Conservation (phyloP, 108 stramenopile species). For the Cyclotella baltica region DNA sequence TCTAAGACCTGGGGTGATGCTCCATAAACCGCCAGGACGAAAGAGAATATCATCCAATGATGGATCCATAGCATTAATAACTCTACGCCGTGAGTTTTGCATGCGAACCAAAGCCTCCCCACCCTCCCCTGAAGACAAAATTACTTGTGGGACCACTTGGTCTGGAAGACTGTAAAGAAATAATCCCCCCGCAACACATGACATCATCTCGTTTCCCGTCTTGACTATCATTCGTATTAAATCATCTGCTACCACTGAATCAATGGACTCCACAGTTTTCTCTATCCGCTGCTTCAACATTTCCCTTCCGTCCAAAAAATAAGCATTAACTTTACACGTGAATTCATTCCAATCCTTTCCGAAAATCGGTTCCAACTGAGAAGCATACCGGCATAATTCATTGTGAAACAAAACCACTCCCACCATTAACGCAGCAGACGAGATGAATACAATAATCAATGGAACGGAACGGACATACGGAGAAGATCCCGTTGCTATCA, state of each 20-base stretch:
- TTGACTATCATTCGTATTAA: slow-evolving; percentile 7
- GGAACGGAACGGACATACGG: slow-evolving; percentile 37
- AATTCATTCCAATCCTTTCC: not conserved
- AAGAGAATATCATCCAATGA: slow-evolving; percentile 36
- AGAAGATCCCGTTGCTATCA: slow-evolving; percentile 26
- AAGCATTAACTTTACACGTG: not conserved
- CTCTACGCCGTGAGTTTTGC: slow-evolving; percentile 19
- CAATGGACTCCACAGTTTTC: slow-evolving; percentile 12
- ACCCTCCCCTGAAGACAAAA: not conserved
- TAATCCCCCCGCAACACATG: slow-evolving; percentile 28
- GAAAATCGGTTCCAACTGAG: not conserved
- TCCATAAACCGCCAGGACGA: slow-evolving; percentile 44
- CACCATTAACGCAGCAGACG: slow-evolving; percentile 29
- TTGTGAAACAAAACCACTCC: slow-evolving; percentile 19
- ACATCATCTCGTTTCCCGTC: slow-evolving; percentile 15
- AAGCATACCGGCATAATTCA: not conserved
- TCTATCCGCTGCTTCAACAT: not conserved
- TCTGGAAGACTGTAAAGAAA: slow-evolving; percentile 45
- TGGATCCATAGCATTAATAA: slow-evolving; percentile 41
- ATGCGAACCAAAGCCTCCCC: not conserved
- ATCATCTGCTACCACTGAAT: slow-evolving; percentile 42
- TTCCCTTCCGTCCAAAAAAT: not conserved
- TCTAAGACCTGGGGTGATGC: slow-evolving; percentile 23
- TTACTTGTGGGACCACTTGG: not conserved
- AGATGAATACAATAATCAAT: slow-evolving; percentile 22